These are phyloP conservation scores for Hanseniaspora hatyaiensis DNA, from an alignment of 805 yeast genomes.

Conservation along the genomic window DNA sequence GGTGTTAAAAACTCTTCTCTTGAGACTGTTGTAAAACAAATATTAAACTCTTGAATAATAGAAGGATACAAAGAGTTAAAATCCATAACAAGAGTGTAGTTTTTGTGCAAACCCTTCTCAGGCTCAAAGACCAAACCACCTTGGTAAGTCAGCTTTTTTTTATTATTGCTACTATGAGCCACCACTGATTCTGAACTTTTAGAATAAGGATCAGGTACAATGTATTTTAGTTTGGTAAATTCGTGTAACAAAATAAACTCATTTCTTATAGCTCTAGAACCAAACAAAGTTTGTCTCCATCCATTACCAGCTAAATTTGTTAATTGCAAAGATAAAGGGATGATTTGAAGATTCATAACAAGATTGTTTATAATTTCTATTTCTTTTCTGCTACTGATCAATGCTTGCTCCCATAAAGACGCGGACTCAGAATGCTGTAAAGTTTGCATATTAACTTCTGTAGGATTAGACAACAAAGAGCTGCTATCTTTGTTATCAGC, in stretches of 20 bases:
- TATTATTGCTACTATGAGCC: constrained; percentile 34
- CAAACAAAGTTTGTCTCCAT: constrained; percentile 88
- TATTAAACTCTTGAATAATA: constrained; percentile 91
- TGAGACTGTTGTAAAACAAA: constrained; percentile 90
- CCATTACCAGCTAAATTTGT: constrained; percentile 94
- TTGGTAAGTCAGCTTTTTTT: constrained; percentile 60
- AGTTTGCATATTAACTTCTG: constrained; percentile 64
- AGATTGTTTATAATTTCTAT: constrained; percentile 64
- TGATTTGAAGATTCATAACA: constrained; percentile 70
- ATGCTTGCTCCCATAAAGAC: constrained; percentile 50
- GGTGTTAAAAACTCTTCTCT: constrained; percentile 33
- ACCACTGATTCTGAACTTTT: constrained; percentile 29
- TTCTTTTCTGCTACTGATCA: constrained; percentile 55
- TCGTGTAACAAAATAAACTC: constrained; percentile 88
- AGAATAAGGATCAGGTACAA: constrained; percentile 77
- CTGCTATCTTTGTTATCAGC: constrained; percentile 46
- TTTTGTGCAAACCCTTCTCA: constrained; percentile 83
- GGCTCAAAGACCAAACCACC: constrained; percentile 97
- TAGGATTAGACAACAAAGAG: constrained; percentile 26
- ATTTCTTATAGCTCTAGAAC: constrained; percentile 92
- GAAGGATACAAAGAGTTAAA: constrained; percentile 95
- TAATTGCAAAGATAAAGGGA: constrained; percentile 79
- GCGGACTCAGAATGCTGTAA: constrained; percentile 59
- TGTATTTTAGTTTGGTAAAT: constrained; percentile 63
- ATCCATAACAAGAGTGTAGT: constrained; percentile 87